Conservation (phyloP, 768 basidiomycete species). For the Hypsizygus marmoreus region DNA sequence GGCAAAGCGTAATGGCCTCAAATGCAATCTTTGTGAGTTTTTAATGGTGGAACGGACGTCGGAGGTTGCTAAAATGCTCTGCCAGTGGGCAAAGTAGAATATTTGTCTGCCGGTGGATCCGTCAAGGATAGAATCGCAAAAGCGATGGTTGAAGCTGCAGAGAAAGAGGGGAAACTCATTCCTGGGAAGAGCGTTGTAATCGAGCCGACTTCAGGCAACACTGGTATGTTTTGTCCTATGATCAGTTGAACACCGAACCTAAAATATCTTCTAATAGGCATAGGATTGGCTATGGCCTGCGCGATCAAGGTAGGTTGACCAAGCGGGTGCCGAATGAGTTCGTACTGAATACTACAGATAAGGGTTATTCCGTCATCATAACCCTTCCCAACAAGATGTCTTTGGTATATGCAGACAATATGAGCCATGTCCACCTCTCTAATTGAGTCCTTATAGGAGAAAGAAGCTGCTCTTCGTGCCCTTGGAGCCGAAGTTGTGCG, state of each 20-base stretch:
- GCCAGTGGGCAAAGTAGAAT: constrained; percentile 88
- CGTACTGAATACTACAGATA: constrained; percentile 78
- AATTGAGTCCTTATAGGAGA: constrained; percentile 56
- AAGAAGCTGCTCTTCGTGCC: constrained; percentile 88
- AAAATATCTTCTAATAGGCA: constrained; percentile 51
- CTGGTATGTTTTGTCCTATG: constrained; percentile 57
- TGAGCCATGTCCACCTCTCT: not conserved
- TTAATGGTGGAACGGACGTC: not conserved
- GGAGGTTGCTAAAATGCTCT: not conserved
- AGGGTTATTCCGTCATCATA: constrained; percentile 92
- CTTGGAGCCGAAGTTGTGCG: constrained; percentile 94
- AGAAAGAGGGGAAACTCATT: constrained; percentile 80
- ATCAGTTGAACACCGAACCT: not conserved
- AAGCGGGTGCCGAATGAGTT: constrained; percentile 19
- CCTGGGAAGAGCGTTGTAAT: constrained; percentile 91
- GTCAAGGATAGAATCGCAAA: constrained; percentile 97
- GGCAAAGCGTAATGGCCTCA: constrained; percentile 69
- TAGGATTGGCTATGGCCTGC: constrained; percentile 90
- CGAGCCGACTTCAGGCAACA: constrained; percentile 94
- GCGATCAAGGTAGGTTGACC: constrained; percentile 78
- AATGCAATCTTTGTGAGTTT: constrained; percentile 85
- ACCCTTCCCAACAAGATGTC: constrained; percentile 97
- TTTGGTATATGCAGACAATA: constrained; percentile 37
- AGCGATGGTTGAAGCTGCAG: constrained; percentile 95
- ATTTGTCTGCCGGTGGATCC: constrained; percentile 86